phyloP scores from a whole-genome alignment of 129 eudicot species.

The Flaveria trinervia region DNA sequence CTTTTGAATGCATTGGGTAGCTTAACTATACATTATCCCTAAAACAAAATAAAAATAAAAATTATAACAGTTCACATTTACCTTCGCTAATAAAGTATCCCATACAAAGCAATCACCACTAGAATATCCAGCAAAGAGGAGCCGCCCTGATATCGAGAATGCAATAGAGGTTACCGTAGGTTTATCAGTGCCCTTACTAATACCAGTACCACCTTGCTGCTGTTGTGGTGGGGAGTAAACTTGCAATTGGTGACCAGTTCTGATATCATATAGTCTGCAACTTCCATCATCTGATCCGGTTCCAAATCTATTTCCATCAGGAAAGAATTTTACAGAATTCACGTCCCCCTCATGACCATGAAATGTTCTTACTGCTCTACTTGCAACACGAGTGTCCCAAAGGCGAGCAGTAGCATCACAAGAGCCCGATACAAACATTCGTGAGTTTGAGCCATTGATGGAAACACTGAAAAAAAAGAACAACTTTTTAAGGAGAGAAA shows the following conservation, averaged over 20 bases:
- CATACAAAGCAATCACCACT: conserved; percentile 92
- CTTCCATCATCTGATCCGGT: conserved; percentile 95
- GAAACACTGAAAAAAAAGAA: conserved; percentile 56
- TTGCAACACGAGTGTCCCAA: conserved; percentile 98
- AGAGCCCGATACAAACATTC: conserved; percentile 93
- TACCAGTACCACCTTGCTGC: conserved; percentile 23
- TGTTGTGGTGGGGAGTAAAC: conserved; percentile 53
- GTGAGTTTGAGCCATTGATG: conserved; percentile 72
- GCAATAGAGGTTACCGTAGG: conserved; percentile 73
- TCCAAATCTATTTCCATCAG: conserved; percentile 96
- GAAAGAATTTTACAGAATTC: conserved; percentile 88
- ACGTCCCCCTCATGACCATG: conserved; percentile 93
- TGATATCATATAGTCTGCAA: conserved; percentile 83
- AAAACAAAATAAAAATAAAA: not conserved
- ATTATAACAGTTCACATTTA: conserved; percentile 13
- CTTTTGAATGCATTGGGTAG: not conserved
- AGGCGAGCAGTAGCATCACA: conserved; percentile 91
- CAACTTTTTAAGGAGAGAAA: not conserved
- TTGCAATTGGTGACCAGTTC: conserved; percentile 97
- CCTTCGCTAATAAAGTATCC: conserved; percentile 97
- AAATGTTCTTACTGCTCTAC: conserved; percentile 88
- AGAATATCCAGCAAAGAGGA: conserved; percentile 83
- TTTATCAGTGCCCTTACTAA: conserved; percentile 38
- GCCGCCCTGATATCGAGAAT: conserved; percentile 86
- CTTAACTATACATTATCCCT: not conserved